A percentile compares a stretch with the other conserved stretches of the same genome.
These are phyloP conservation scores for Lachnellula arida DNA, from an alignment of 2,329 filamentous ascomycete species.

Conservation along the genomic window DNA sequence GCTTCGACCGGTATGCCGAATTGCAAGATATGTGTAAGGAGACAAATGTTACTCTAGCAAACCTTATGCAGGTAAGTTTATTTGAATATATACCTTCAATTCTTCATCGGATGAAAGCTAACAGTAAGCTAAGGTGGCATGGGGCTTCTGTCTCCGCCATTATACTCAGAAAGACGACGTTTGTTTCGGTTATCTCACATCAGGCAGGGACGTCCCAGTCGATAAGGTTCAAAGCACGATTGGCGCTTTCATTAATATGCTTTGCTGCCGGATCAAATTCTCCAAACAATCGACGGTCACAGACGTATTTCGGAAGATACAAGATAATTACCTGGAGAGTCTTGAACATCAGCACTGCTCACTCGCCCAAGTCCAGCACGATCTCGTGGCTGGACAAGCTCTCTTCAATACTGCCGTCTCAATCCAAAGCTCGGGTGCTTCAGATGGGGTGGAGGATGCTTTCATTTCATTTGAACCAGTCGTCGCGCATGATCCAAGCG, in stretches of 20 bases:
- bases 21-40: slow-evolving; percentile 2
- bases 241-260: slow-evolving; percentile 42
- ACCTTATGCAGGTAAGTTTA: slow-evolving; percentile 3
- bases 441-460: neutral
- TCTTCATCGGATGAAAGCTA: neutral
- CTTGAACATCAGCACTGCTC: slow-evolving; percentile 38
- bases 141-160: slow-evolving; percentile 32
- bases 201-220: slow-evolving; percentile 41
- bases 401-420: slow-evolving; percentile 27
- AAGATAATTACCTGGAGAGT: slow-evolving; percentile 32
- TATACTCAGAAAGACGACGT: slow-evolving; percentile 31
- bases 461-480: slow-evolving; percentile 6
- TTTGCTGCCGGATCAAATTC: slow-evolving; percentile 27
- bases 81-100: too few species aligned
- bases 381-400: slow-evolving; percentile 8
- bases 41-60: slow-evolving; percentile 2
- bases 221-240: slow-evolving; percentile 42
- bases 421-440: slow-evolving; percentile 2
- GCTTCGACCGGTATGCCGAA: neutral
- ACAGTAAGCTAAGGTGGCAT: neutral
- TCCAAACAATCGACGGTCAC: slow-evolving; percentile 23
- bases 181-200: slow-evolving; percentile 38
- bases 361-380: slow-evolving; percentile 37
- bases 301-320: slow-evolving; percentile 23
- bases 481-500: slow-evolving; percentile 12